These are phyloP conservation scores for Xylariaceae sp. DNA, from an alignment of 2,329 filamentous ascomycete species.

Conservation along the genomic window DNA sequence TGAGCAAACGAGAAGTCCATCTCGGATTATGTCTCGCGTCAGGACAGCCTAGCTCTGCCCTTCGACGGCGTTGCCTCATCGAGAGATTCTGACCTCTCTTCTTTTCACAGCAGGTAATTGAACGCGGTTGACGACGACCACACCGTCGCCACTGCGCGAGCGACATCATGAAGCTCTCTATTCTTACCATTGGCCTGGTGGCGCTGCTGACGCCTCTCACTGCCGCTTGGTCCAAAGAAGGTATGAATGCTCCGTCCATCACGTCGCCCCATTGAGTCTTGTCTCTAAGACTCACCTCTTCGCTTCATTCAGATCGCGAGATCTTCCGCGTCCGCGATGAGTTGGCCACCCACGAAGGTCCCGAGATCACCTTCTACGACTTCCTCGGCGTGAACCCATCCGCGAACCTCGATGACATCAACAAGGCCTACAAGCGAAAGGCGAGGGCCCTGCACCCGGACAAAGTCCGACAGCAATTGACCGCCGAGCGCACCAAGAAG, in stretches of 20 bases:
- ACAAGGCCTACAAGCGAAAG: constrained; percentile 88
- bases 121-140: neutral
- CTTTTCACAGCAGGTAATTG: neutral
- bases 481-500: constrained; percentile 59
- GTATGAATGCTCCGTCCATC: constrained; percentile 37
- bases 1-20: neutral
- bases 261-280: neutral
- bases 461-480: constrained; percentile 84
- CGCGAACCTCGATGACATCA: constrained; percentile 81
- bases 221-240: constrained; percentile 82
- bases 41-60: neutral
- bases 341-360: constrained; percentile 67
- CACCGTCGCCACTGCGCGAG: neutral
- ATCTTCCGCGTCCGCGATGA: constrained; percentile 96
- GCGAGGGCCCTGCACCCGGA: constrained; percentile 82
- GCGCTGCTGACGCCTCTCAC: constrained; percentile 61
- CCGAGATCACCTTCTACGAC: constrained; percentile 85
- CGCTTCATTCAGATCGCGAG: constrained; percentile 67
- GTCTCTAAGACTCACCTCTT: neutral
- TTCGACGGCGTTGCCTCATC: constrained; percentile 16
- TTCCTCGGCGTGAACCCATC: constrained; percentile 72
- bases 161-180: constrained; percentile 64
- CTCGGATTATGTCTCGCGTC: neutral
- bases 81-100: neutral
- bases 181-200: constrained; percentile 63